A percentile compares a stretch with the other conserved stretches of the same genome.
phyloP scores from a whole-genome alignment of 73 alveolate genomes.

The Paraurostyla sp. region DNA sequence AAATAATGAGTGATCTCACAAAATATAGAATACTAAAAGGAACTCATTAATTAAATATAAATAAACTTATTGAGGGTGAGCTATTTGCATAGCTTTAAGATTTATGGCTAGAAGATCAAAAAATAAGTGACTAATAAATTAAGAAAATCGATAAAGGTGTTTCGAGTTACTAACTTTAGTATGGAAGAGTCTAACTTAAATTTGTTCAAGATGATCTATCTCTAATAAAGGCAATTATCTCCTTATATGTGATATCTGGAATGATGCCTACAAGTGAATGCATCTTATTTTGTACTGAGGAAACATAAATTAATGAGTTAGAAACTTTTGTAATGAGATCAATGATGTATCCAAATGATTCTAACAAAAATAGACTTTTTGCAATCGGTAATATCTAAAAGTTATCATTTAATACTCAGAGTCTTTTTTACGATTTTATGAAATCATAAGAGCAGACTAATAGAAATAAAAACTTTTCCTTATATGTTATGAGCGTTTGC shows the following conservation, averaged over 20 bases:
- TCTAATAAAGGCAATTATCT: conserved; percentile 13
- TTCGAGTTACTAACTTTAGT: not conserved
- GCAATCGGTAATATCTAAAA: conserved; percentile 41
- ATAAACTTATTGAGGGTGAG: too few relatives aligned
- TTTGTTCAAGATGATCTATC: not conserved
- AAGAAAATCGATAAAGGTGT: not conserved
- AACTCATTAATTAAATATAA: too few relatives aligned
- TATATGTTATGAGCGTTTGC: not conserved
- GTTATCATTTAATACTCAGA: not conserved
- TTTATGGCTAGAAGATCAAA: not conserved
- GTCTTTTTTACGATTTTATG: not conserved
- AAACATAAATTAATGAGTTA: not conserved
- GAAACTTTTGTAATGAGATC: conserved; percentile 36
- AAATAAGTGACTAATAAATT: not conserved
- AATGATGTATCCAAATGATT: not conserved
- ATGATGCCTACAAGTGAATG: conserved; percentile 14
- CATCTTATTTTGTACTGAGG: conserved; percentile 18
- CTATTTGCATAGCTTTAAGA: too few relatives aligned
- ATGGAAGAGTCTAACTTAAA: not conserved
- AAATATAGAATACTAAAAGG: too few relatives aligned
- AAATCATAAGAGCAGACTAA: not conserved
- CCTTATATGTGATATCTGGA: not conserved
- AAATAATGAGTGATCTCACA: not conserved
- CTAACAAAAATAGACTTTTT: not conserved
- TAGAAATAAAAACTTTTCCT: not conserved